phyloP scores from a whole-genome alignment of 2,329 filamentous ascomycete species.

The Penicillium decumbens region DNA sequence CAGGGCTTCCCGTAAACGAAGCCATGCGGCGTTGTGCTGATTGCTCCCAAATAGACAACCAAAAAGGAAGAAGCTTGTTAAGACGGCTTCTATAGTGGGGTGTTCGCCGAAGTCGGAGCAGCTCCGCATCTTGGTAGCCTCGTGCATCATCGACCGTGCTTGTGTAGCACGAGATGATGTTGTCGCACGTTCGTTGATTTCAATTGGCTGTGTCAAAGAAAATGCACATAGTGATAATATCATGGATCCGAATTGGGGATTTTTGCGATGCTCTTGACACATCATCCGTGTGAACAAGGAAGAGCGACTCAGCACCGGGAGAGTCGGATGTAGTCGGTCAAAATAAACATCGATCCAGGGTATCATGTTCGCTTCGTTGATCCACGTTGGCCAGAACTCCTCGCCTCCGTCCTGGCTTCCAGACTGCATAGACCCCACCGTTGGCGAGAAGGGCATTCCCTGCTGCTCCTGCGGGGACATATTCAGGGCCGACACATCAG shows the following conservation, averaged over 20 bases:
- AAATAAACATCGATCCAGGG: constrained; percentile 45
- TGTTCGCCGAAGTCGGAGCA: constrained; percentile 41
- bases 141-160: constrained; percentile 41
- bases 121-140: constrained; percentile 43
- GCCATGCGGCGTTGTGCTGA: constrained; percentile 72
- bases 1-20: constrained; percentile 65
- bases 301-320: constrained; percentile 41
- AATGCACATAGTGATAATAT: constrained; percentile 42
- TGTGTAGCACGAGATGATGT: constrained; percentile 35
- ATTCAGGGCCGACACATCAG: constrained; percentile 20
- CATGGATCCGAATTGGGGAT: constrained; percentile 44
- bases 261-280: constrained; percentile 41
- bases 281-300: constrained; percentile 43
- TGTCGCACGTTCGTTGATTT: constrained; percentile 40
- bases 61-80: constrained; percentile 73
- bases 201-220: constrained; percentile 44
- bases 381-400: constrained; percentile 37
- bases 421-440: constrained; percentile 16
- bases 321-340: constrained; percentile 42
- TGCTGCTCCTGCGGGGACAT: constrained; percentile 18
- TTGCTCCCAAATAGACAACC: constrained; percentile 67
- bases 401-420: constrained; percentile 18
- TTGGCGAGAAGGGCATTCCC: constrained; percentile 20
- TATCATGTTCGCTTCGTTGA: constrained; percentile 41
- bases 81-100: constrained; percentile 43